phyloP scores from a whole-genome alignment of 495 filamentous ascomycete genomes.

The Penicillium chermesinum region DNA sequence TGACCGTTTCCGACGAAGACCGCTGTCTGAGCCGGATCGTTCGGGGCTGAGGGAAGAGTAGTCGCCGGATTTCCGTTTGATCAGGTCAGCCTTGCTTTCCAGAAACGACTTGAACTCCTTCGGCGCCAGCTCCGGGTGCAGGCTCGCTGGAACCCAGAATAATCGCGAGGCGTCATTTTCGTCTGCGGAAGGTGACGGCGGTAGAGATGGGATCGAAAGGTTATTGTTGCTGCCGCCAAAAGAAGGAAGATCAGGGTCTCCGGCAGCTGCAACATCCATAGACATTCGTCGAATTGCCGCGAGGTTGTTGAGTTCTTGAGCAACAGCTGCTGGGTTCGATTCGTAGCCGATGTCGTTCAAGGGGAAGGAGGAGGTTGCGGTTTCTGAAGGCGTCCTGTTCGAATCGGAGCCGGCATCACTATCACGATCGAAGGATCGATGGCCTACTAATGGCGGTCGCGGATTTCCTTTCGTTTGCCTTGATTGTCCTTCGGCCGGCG shows the following conservation, averaged over 20 bases:
- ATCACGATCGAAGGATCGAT: slow-evolving; percentile 46
- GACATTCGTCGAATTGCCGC: slow-evolving; percentile 96
- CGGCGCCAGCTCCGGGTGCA: slow-evolving; percentile 93
- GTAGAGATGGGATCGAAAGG: slow-evolving; percentile 60
- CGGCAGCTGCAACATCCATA: slow-evolving; percentile 91
- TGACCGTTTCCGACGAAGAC: slow-evolving; percentile 82
- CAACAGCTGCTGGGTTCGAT: slow-evolving; percentile 83
- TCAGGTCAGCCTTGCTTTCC: slow-evolving; percentile 83
- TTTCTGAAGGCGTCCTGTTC: slow-evolving; percentile 58
- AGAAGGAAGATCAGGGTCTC: slow-evolving; percentile 86
- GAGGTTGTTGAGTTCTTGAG: slow-evolving; percentile 90
- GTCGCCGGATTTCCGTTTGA: slow-evolving; percentile 78
- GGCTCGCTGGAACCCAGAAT: slow-evolving; percentile 91
- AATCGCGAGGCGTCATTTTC: slow-evolving; percentile 84
- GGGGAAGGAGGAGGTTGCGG: slow-evolving; percentile 71
- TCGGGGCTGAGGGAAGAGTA: slow-evolving; percentile 57
- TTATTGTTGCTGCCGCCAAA: slow-evolving; percentile 51
- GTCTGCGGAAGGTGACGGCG: slow-evolving; percentile 66
- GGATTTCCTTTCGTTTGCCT: slow-evolving; percentile 39
- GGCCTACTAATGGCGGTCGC: slow-evolving; percentile 33
- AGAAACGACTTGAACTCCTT: slow-evolving; percentile 96
- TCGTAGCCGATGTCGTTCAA: slow-evolving; percentile 90
- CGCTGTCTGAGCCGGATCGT: slow-evolving; percentile 52
- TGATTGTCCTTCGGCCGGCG: slow-evolving; percentile 22
- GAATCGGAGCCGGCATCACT: slow-evolving; percentile 52